These are phyloP conservation scores for Kwoniella shandongensis DNA, from an alignment of 768 basidiomycete species.

Conservation along the genomic window DNA sequence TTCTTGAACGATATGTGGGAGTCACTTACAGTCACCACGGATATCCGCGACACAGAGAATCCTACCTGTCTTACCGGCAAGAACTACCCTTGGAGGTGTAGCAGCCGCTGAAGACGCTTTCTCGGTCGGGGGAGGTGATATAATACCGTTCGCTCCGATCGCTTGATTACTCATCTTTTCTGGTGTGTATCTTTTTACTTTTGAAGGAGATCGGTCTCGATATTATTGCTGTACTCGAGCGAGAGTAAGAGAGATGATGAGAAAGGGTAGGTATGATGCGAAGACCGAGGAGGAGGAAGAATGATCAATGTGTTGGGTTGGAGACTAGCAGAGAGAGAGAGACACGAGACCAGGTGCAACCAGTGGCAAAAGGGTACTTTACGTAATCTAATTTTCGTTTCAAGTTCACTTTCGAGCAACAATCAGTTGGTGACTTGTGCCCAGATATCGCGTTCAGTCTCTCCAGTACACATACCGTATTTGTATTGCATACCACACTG, in stretches of 20 bases:
- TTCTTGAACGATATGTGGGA: conserved; percentile 58
- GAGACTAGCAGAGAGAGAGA: no score
- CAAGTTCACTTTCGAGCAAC: no score
- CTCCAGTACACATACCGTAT: no score
- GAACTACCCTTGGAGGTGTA: conserved; percentile 36
- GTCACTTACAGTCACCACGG: conserved; percentile 51
- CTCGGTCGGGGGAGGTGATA: conserved; percentile 39
- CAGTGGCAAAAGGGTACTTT: no score
- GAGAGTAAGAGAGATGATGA: not conserved
- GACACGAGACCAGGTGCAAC: no score
- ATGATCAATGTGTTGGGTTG: no score
- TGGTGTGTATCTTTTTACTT: not conserved
- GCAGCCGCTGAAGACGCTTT: conserved; percentile 28
- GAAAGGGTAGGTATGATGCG: not conserved
- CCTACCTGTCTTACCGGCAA: conserved; percentile 54
- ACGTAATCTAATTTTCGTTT: no score
- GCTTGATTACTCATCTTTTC: conserved; percentile 16
- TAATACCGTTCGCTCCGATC: conserved; percentile 29
- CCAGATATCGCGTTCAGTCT: no score
- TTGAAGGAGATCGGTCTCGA: not conserved
- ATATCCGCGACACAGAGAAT: conserved; percentile 91
- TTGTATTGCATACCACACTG: no score
- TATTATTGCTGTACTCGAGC: no score
- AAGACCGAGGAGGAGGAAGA: not conserved
- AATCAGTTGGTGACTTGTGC: no score